Evolutionary conservation across 306 rosid species (phyloP).

Genomic region (Malus orientalis): DNA sequence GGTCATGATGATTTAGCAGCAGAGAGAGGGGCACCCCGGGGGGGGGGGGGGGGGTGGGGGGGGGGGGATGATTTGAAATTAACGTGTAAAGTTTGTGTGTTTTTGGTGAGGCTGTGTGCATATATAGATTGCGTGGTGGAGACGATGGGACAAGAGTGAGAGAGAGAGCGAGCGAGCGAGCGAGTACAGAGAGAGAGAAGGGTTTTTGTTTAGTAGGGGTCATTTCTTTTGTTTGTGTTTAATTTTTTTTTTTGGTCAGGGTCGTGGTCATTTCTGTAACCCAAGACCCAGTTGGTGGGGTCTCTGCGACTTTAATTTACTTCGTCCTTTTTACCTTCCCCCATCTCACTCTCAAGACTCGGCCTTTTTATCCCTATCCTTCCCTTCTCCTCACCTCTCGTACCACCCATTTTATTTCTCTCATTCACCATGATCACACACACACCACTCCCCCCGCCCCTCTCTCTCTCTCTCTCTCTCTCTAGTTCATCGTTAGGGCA

Average conservation of each 20-base stretch:
- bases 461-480: not conserved
- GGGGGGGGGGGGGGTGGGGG: not conserved
- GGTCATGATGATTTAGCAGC: slow-evolving; percentile 30
- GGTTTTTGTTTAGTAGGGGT: slow-evolving; percentile 16
- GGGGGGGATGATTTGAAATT: not conserved
- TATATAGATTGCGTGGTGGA: slow-evolving; percentile 18
- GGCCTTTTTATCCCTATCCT: slow-evolving; percentile 27
- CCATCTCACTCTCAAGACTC: not conserved
- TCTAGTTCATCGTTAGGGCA: not conserved
- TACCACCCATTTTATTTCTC: slow-evolving; percentile 15
- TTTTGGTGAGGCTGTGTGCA: not conserved
- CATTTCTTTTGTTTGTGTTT: slow-evolving; percentile 6
- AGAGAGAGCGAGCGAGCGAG: not conserved
- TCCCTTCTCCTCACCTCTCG: slow-evolving; percentile 12
- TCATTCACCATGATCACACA: slow-evolving; percentile 3
- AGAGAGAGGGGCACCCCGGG: not conserved
- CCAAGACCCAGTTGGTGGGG: slow-evolving; percentile 34
- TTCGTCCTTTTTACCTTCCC: slow-evolving; percentile 28
- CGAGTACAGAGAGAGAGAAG: not conserved
- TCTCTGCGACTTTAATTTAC: slow-evolving; percentile 20
- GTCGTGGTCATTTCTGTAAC: slow-evolving; percentile 34
- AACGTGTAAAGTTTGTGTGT: slow-evolving; percentile 1
- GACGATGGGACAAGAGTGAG: slow-evolving; percentile 16
- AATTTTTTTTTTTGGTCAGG: too few species aligned
- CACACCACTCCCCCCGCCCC: not conserved